Evolutionary conservation across 2,329 filamentous ascomycete species (phyloP), one percentile per base, ranked within the genome.

Genomic region (Phyllosticta capitalensis): DNA sequence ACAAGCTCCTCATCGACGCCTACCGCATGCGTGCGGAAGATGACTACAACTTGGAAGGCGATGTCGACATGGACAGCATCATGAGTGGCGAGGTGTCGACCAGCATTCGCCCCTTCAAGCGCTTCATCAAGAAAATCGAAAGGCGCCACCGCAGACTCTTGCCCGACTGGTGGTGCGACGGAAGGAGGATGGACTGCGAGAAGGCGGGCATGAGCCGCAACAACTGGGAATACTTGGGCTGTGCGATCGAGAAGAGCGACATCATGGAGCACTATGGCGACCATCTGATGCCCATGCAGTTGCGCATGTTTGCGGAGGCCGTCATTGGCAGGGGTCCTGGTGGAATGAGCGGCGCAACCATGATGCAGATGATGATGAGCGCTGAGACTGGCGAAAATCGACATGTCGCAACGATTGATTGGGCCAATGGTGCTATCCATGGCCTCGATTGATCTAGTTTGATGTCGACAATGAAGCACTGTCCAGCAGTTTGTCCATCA

Each of bases 1-100:
- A 62, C 63, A 67, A 67, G 54, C 62, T 71, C 12, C 65, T 70
- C 55, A 65, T 71, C 61, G 67, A 70, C 59, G 61, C 62, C 21
- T 70, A 66, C 61, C 65, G 67, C 52, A 62, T 69, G 45, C 65
- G 65, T 10, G 56, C 65, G 51, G 63, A 60, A n/a, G 68, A 70
- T 54, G 62, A 63, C 21, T 61, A 58, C 58, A 65, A 62, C 6
- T 56, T 65, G 22, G 64, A 65, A 28, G 45, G 58, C 51, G 14
- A 30, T 17, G 20, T 9, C 26, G 14, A 28, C 12, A n/a, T 19
- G 5, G 52, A 30, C 52, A 30, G 22, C 52, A 12, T 54, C 52
- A 9, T 54, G 5, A 30, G 22, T 17, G 52, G n/a, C 26, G 28
- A 19, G 9, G 14, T 7, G 20, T 9, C 30, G 5, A 59, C 60